Conservation (phyloP, 768 basidiomycete genomes). For the Lactifluus piperatus region DNA sequence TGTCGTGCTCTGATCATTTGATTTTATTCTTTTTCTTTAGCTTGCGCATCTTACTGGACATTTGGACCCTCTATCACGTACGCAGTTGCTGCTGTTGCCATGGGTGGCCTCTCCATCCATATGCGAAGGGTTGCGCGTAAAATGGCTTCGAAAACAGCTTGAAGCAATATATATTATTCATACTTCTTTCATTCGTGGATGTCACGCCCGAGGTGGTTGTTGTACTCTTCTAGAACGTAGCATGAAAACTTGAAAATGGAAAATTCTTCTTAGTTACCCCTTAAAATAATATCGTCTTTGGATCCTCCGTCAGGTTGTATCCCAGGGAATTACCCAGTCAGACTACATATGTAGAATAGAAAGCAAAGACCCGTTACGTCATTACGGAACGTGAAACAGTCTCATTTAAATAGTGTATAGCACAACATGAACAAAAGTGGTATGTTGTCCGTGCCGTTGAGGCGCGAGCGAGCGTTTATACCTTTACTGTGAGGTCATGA, state of each 20-base stretch:
- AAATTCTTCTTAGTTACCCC: background rate
- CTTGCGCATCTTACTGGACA: conserved; percentile 84
- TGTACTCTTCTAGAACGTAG: background rate
- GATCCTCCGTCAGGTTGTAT: background rate
- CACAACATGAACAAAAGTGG: conserved; percentile 17
- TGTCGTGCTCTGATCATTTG: background rate
- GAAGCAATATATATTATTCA: background rate
- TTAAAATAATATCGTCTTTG: background rate
- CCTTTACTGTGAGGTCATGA: background rate
- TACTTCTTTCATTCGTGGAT: no score
- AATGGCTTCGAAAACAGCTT: conserved; percentile 20
- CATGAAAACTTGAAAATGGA: background rate
- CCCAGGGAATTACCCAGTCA: background rate
- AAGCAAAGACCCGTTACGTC: conserved; percentile 5
- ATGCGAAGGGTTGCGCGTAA: conserved; percentile 42
- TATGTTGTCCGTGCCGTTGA: background rate
- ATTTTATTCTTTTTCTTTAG: conserved; percentile 40
- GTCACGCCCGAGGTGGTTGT: background rate
- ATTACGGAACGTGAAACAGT: conserved; percentile 26
- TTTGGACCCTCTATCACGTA: conserved; percentile 80
- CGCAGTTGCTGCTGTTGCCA: conserved; percentile 49
- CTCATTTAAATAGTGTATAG: conserved; percentile 19
- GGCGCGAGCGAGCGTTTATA: background rate
- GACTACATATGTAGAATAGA: conserved; percentile 6
- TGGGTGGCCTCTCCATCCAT: conserved; percentile 45